Evolutionary conservation across 164 flowering plant species (phyloP).

Genomic region (Berberis vulgaris): DNA sequence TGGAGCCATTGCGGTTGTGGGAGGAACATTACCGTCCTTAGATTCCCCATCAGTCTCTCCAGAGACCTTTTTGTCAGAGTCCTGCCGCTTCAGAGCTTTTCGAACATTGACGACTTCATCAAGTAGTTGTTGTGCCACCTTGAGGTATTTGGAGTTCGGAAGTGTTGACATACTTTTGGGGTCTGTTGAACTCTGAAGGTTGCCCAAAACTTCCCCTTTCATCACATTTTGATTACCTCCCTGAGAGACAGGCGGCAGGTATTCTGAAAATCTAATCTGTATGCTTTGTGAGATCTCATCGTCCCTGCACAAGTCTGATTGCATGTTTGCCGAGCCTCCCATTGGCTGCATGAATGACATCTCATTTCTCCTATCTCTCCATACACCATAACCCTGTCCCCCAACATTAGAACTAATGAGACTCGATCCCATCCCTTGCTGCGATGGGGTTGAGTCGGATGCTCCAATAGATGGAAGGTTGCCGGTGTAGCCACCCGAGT

Average conservation of each 20-base stretch:
- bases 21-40: slow-evolving; percentile 9
- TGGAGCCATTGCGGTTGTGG: slow-evolving; percentile 18
- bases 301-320: slow-evolving; percentile 5
- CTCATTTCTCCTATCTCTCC: slow-evolving; percentile 57
- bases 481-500: slow-evolving; percentile 29
- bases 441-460: slow-evolving; percentile 30
- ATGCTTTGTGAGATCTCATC: slow-evolving; percentile 17
- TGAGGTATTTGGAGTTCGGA: slow-evolving; percentile 56
- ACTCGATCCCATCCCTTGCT: slow-evolving; percentile 38
- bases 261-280: slow-evolving; percentile 21
- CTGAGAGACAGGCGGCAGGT: slow-evolving; percentile 20
- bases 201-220: slow-evolving; percentile 25
- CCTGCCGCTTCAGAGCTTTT: slow-evolving; percentile 42
- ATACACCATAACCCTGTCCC: slow-evolving; percentile 29
- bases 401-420: slow-evolving; percentile 31
- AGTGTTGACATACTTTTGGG: background rate
- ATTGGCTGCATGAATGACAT: slow-evolving; percentile 38
- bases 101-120: slow-evolving; percentile 78
- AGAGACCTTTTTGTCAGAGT: slow-evolving; percentile 25
- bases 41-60: slow-evolving; percentile 31
- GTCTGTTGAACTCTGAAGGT: slow-evolving; percentile 2
- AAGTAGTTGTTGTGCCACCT: slow-evolving; percentile 66
- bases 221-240: slow-evolving; percentile 20
- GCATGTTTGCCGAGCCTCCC: slow-evolving; percentile 20
- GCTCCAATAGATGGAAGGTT: slow-evolving; percentile 31